A percentile compares a stretch with the other conserved stretches of the same genome.
Evolutionary conservation across 1,284 basidiomycete genomes (phyloP).

Genomic region (Inonotus hispidus): DNA sequence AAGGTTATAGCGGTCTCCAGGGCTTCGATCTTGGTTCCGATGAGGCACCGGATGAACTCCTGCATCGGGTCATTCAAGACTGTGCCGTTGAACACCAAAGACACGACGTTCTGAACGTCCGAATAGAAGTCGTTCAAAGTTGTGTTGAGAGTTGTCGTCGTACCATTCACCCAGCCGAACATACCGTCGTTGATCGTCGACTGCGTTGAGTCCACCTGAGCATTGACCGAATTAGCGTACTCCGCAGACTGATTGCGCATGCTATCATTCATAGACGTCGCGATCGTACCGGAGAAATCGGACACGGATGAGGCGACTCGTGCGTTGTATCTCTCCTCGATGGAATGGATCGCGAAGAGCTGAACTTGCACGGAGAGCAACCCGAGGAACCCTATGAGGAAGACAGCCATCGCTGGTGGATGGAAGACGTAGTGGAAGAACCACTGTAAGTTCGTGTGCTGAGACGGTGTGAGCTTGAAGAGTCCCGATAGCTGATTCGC

Average conservation of each 20-base stretch:
- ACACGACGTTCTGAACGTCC: slow-evolving; percentile 67
- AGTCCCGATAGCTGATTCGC: slow-evolving; percentile 46
- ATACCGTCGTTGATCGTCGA: slow-evolving; percentile 77
- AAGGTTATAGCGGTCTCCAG: slow-evolving; percentile 89
- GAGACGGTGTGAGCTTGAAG: slow-evolving; percentile 49
- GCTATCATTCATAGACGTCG: slow-evolving; percentile 71
- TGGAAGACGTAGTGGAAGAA: slow-evolving; percentile 88
- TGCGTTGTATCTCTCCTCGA: slow-evolving; percentile 58
- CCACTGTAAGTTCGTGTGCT: slow-evolving; percentile 68
- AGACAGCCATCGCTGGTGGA: slow-evolving; percentile 81
- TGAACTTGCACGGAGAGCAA: slow-evolving; percentile 87
- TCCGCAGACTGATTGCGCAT: slow-evolving; percentile 74
- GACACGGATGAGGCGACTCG: slow-evolving; percentile 55
- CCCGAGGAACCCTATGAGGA: slow-evolving; percentile 87
- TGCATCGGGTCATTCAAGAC: slow-evolving; percentile 77
- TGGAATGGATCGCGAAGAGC: slow-evolving; percentile 66
- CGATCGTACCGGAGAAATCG: slow-evolving; percentile 68
- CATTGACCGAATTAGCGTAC: slow-evolving; percentile 77
- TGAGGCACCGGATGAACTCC: slow-evolving; percentile 83
- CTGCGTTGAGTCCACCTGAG: slow-evolving; percentile 64
- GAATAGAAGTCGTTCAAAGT: slow-evolving; percentile 72
- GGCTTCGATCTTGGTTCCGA: slow-evolving; percentile 84
- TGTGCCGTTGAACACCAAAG: slow-evolving; percentile 74
- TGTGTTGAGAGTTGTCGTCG: slow-evolving; percentile 81
- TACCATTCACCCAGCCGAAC: slow-evolving; percentile 94